Evolutionary conservation across 2,329 filamentous ascomycete genomes (phyloP).

Genomic region (Tolypocladium amazonense): DNA sequence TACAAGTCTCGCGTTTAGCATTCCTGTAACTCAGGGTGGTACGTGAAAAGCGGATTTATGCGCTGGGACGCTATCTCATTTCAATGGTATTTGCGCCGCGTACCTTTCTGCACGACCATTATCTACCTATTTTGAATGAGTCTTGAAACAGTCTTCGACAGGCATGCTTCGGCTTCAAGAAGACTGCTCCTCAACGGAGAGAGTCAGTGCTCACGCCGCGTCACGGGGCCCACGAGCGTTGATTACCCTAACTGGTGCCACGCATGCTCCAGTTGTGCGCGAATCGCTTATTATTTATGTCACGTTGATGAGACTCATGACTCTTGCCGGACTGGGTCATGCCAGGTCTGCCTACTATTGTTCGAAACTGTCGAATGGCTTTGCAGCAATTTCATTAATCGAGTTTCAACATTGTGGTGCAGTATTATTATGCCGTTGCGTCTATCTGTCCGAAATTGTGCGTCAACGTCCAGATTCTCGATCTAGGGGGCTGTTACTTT

Average conservation of each 20-base stretch:
- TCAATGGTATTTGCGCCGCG: too few relatives aligned
- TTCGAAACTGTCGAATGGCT: neutral
- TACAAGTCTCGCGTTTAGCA: too few relatives aligned
- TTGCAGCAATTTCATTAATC: neutral
- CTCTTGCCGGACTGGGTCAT: neutral
- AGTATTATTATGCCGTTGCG: neutral
- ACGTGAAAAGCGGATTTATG: neutral
- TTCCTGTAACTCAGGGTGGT: neutral
- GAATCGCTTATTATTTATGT: neutral
- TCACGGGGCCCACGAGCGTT: neutral
- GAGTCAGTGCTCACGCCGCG: neutral
- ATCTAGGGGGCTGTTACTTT: neutral
- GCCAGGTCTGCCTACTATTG: neutral
- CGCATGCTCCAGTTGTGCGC: neutral
- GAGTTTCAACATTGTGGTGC: too few relatives aligned
- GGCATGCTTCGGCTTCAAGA: too few relatives aligned
- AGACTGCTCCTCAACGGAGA: too few relatives aligned
- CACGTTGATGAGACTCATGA: neutral
- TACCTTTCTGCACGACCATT: too few relatives aligned
- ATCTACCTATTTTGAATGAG: neutral
- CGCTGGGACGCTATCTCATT: neutral
- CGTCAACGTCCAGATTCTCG: neutral
- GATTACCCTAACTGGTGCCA: neutral
- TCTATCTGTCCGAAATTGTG: neutral
- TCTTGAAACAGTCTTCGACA: neutral